These are phyloP conservation scores for Candida smagusa DNA, from an alignment of 1,139 yeast species.

Conservation along the genomic window DNA sequence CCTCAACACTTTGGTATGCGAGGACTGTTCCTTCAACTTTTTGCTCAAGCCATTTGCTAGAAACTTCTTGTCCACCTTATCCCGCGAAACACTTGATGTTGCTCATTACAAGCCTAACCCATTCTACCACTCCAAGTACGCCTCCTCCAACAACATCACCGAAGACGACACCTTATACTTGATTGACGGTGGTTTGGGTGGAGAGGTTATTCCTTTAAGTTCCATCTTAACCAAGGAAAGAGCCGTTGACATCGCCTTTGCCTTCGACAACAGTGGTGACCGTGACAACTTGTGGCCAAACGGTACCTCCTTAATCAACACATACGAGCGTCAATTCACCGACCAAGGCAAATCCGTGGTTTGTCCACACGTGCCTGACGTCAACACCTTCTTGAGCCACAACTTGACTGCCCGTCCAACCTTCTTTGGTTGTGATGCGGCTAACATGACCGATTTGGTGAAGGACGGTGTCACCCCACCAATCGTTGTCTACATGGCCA, in stretches of 20 bases:
- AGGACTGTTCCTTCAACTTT: constrained; percentile 42
- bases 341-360: constrained; percentile 59
- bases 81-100: constrained; percentile 35
- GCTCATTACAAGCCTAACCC: constrained; percentile 51
- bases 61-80: constrained; percentile 42
- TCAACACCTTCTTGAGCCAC: constrained; percentile 46
- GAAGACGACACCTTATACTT: constrained; percentile 33
- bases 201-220: constrained; percentile 36
- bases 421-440: constrained; percentile 82
- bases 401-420: constrained; percentile 68
- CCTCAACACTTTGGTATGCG: constrained; percentile 54
- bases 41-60: constrained; percentile 46
- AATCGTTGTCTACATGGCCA: constrained; percentile 74
- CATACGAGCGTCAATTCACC: constrained; percentile 69
- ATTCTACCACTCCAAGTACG: constrained; percentile 43
- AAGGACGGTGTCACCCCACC: constrained; percentile 52
- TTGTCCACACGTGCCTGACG: constrained; percentile 88
- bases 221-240: constrained; percentile 35
- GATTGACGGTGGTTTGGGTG: constrained; percentile 43
- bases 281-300: constrained; percentile 38
- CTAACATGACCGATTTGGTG: constrained; percentile 50
- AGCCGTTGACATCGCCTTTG: constrained; percentile 34
- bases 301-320: constrained; percentile 37
- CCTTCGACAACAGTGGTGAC: constrained; percentile 41
- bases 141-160: constrained; percentile 24